Base-by-base conservation (phyloP, 2,329 filamentous ascomycete genomes). In the Fusarium odoratissimum region DNA sequence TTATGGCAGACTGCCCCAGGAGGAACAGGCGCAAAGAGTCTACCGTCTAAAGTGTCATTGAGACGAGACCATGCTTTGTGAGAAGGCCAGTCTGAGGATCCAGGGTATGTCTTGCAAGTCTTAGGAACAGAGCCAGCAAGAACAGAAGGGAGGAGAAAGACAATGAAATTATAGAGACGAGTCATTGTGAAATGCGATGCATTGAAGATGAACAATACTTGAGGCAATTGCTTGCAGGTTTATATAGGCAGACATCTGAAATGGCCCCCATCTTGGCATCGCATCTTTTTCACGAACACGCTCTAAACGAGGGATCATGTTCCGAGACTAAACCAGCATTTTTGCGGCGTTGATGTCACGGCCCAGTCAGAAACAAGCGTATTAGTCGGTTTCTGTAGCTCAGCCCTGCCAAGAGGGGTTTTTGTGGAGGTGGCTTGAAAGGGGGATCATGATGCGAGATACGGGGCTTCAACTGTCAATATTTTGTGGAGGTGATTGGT, bases 61-160 rank as follows among this genome's bases (percentile, higher is more conserved):
- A 90, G 81, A 19, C 73, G 71, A 11, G 74, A 65, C 88, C 88
- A 90, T 17, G 78, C 78, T 1, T 79, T 72, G 17, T 81, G 67
- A 2, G 82, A 83, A 1, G 88, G 88, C 88, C 88, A 90, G 51
- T 76, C 76, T 12, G 76, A 30, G 19, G 83, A 82, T 25, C 81
- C 83, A 4, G 86, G 87, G 49, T 83, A 85, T 4, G 85, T 81
- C 76, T 87, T 89, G 79, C 87, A 89, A 5, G 59, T 49, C 28
- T 21, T 62, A 9, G 72, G 38, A 10, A 63, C 21, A 33, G 30
- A 44, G 2, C 35, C 45, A 11, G 48, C 72, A 16, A 52, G 41
- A 8, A 45, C 40, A 6, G 57, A 30, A n/a, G 60, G 57, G 6
- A 62, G 8, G 3, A 67, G 31, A 16, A 41, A 60, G 2, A 59